phyloP scores from a whole-genome alignment of 2,329 filamentous ascomycete genomes.

The Pezicula carpinea region DNA sequence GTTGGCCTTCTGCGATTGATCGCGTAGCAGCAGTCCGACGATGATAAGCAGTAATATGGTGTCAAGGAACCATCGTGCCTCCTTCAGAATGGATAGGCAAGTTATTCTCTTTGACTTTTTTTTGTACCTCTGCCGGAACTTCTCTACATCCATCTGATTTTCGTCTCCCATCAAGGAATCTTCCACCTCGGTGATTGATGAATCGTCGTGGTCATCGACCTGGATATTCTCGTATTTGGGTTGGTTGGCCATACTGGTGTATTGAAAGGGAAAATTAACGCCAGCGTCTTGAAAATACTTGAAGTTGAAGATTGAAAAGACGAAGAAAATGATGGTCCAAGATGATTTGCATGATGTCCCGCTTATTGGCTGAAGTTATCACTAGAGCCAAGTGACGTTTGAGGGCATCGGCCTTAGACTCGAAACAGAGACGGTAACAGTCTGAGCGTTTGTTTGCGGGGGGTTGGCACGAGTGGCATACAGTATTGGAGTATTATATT shows the following conservation, averaged over 20 bases:
- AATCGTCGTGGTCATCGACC: conserved; percentile 30
- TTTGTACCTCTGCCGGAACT: conserved; percentile 17
- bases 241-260: conserved; percentile 5
- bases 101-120: conserved; percentile 17
- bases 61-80: conserved; percentile 35
- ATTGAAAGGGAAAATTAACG: background rate
- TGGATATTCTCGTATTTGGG: conserved; percentile 10
- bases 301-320: too few relatives aligned
- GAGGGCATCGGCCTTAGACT: background rate
- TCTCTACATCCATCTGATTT: conserved; percentile 30
- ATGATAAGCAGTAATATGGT: conserved; percentile 34
- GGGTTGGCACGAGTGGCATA: too few relatives aligned
- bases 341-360: background rate
- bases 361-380: background rate
- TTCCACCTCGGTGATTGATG: conserved; percentile 36
- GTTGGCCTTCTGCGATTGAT: conserved; percentile 21
- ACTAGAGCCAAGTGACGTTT: background rate
- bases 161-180: conserved; percentile 36
- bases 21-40: conserved; percentile 31
- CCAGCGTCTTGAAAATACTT: background rate
- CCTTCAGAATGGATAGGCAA: conserved; percentile 24
- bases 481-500: too few relatives aligned
- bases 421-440: too few relatives aligned
- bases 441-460: too few relatives aligned
- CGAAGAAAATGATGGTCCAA: background rate